Conservation (phyloP, 306 rosid genomes). For the Alnus glutinosa region DNA sequence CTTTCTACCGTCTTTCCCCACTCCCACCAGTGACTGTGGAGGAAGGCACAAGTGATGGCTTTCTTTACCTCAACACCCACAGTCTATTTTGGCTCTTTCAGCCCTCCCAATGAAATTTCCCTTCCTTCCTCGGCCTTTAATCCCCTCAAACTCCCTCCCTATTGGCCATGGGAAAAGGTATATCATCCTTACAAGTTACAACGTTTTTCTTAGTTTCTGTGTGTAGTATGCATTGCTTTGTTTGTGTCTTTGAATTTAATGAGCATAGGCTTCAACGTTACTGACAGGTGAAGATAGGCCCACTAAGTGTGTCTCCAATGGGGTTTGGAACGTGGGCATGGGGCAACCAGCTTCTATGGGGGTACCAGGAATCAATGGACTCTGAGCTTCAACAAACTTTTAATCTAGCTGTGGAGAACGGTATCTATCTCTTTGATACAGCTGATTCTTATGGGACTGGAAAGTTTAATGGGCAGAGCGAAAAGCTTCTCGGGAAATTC, state of each 20-base stretch:
- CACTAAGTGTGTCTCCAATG: slow-evolving; percentile 86
- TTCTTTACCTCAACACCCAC: slow-evolving; percentile 36
- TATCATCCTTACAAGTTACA: neutral
- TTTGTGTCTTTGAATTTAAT: neutral
- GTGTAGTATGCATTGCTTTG: neutral
- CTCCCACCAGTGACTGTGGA: neutral
- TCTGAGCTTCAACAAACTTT: slow-evolving; percentile 73
- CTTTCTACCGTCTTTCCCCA: neutral
- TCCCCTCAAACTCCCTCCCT: slow-evolving; percentile 58
- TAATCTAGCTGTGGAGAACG: slow-evolving; percentile 70
- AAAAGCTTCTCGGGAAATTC: slow-evolving; percentile 82
- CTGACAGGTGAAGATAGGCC: slow-evolving; percentile 82
- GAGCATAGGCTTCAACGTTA: slow-evolving; percentile 4
- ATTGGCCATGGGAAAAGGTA: slow-evolving; percentile 81
- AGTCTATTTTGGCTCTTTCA: slow-evolving; percentile 30
- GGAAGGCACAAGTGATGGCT: slow-evolving; percentile 43
- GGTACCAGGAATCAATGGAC: slow-evolving; percentile 85
- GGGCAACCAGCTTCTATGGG: slow-evolving; percentile 97
- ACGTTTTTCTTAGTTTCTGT: neutral
- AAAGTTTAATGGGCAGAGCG: slow-evolving; percentile 85
- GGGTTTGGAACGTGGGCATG: slow-evolving; percentile 99
- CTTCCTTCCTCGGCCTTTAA: slow-evolving; percentile 54
- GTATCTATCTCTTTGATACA: slow-evolving; percentile 86
- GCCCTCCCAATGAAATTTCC: slow-evolving; percentile 37
- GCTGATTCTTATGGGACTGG: slow-evolving; percentile 98